Percentiles rank a stretch among this genome's conserved stretches.
These are phyloP conservation scores for Stachybotrys chlorohalonatus DNA, from an alignment of 2,329 filamentous ascomycete genomes.

Conservation along the genomic window DNA sequence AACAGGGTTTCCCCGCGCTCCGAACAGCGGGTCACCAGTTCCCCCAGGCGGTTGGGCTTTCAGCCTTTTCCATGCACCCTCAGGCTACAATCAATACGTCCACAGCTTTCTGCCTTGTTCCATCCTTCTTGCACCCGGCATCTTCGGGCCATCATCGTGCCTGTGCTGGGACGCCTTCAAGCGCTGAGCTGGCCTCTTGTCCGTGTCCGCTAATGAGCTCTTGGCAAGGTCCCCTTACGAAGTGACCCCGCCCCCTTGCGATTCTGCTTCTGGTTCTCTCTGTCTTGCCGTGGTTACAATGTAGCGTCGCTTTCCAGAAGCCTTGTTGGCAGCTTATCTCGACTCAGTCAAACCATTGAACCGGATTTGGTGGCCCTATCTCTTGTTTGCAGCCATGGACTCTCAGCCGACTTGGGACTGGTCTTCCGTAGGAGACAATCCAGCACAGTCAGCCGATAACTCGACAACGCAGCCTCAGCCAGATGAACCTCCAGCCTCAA, in stretches of 20 bases:
- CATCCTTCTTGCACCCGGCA: conserved; percentile 6
- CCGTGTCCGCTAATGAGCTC: conserved; percentile 6
- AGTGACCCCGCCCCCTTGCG: conserved; percentile 9
- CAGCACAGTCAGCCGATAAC: conserved; percentile 4
- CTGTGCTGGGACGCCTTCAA: background rate
- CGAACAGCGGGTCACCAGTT: background rate
- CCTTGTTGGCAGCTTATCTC: background rate
- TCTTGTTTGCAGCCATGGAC: conserved; percentile 11
- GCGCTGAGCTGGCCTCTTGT: conserved; percentile 23
- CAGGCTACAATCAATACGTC: background rate
- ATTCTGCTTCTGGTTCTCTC: conserved; percentile 2
- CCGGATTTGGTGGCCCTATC: background rate
- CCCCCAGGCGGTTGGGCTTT: too few relatives aligned
- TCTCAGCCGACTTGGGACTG: conserved; percentile 15
- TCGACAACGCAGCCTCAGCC: conserved; percentile 1
- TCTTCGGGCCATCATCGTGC: conserved; percentile 11
- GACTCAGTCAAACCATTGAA: background rate
- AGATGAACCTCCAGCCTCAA: conserved; percentile 3
- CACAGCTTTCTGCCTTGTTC: background rate
- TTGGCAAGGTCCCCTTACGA: background rate
- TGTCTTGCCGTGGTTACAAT: conserved; percentile 10
- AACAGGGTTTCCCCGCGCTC: background rate
- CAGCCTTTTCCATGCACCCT: too few relatives aligned
- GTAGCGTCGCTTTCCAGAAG: conserved; percentile 10
- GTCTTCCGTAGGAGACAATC: conserved; percentile 9